These are phyloP conservation scores for Mortierella alpina DNA, from an alignment of 192 early-diverging fungal genomes.

Conservation along the genomic window DNA sequence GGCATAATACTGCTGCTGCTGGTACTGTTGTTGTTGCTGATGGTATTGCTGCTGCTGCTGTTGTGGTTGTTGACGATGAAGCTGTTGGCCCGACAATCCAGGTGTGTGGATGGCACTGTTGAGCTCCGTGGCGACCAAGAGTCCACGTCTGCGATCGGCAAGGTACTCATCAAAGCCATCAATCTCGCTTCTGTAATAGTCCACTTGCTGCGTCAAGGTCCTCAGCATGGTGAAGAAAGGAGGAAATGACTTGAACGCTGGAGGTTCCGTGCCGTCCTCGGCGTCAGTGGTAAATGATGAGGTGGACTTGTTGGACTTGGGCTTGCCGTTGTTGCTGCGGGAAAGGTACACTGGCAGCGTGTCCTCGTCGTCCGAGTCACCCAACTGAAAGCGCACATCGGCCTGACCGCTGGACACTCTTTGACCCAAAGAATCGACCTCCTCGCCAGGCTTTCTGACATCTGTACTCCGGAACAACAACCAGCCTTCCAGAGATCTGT, in stretches of 20 bases:
- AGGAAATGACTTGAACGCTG: slow-evolving; percentile 64
- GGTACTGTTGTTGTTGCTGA: slow-evolving; percentile 52
- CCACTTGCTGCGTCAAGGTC: slow-evolving; percentile 74
- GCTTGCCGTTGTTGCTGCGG: neutral
- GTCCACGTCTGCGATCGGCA: slow-evolving; percentile 62
- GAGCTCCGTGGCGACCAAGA: slow-evolving; percentile 65
- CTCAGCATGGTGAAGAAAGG: slow-evolving; percentile 74
- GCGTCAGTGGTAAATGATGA: slow-evolving; percentile 51
- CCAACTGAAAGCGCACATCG: slow-evolving; percentile 27
- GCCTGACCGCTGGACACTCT: neutral
- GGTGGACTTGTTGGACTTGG: slow-evolving; percentile 26
- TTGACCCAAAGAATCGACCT: slow-evolving; percentile 10
- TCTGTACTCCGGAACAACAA: slow-evolving; percentile 64
- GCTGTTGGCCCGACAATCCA: slow-evolving; percentile 16
- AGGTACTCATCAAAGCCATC: slow-evolving; percentile 69
- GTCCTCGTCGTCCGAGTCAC: slow-evolving; percentile 55
- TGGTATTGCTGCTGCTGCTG: slow-evolving; percentile 23
- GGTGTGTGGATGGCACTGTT: slow-evolving; percentile 50
- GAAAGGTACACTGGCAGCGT: slow-evolving; percentile 25
- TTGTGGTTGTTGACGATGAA: slow-evolving; percentile 15
- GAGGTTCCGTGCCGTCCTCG: slow-evolving; percentile 22
- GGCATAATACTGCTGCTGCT: neutral
- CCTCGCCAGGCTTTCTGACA: slow-evolving; percentile 44
- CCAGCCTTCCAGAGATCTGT: slow-evolving; percentile 81
- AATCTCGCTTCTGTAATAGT: slow-evolving; percentile 68